Conservation (phyloP, 805 yeast species). For the Teunomyces kruisii region DNA sequence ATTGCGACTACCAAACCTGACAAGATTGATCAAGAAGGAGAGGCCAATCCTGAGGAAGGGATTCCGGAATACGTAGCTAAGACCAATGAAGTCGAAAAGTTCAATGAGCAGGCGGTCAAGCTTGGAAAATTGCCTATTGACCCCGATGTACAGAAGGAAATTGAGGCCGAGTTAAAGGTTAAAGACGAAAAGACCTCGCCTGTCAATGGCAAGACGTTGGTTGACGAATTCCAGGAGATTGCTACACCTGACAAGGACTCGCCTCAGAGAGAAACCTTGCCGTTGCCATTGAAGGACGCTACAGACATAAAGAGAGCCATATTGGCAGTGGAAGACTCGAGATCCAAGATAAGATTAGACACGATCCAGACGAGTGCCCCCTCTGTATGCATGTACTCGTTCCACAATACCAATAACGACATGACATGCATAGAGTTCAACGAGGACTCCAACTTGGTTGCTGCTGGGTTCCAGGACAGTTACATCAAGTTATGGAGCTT, state of each 20-base stretch:
- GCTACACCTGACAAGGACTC: constrained; percentile 59
- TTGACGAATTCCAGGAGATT: constrained; percentile 64
- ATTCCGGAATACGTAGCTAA: constrained; percentile 44
- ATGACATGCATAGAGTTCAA: constrained; percentile 86
- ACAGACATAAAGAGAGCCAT: constrained; percentile 79
- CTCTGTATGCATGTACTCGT: constrained; percentile 95
- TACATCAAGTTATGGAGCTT: constrained; percentile 89
- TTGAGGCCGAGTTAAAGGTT: constrained; percentile 77
- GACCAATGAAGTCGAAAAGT: constrained; percentile 52
- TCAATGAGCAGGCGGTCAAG: constrained; percentile 71
- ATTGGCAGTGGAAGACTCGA: constrained; percentile 74
- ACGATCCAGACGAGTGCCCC: constrained; percentile 81
- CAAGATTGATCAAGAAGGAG: constrained; percentile 43
- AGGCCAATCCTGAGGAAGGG: constrained; percentile 52
- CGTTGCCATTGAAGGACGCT: constrained; percentile 82
- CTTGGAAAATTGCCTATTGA: constrained; percentile 86
- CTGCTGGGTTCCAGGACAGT: constrained; percentile 94
- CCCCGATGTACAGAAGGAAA: constrained; percentile 78
- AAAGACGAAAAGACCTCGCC: constrained; percentile 57
- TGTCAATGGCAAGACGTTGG: constrained; percentile 45
- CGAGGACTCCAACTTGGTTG: constrained; percentile 80
- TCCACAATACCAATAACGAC: constrained; percentile 90
- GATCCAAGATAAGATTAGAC: constrained; percentile 69
- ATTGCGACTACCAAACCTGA: constrained; percentile 44
- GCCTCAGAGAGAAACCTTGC: constrained; percentile 73